Evolutionary conservation across 2,329 filamentous ascomycete genomes (phyloP).

Genomic region (Aspergillus arachidicola): DNA sequence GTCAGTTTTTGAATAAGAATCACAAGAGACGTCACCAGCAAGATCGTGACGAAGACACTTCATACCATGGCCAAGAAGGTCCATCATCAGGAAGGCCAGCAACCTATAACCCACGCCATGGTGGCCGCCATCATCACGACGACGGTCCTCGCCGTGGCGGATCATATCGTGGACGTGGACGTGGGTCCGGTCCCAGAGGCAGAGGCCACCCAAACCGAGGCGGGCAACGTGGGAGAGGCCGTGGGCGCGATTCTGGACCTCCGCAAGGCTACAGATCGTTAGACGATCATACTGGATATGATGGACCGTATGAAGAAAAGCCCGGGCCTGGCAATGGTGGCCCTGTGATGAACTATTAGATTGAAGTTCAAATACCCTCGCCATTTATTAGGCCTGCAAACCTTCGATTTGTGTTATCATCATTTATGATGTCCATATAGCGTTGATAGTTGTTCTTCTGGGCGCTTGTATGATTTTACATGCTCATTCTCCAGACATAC

Average conservation of each 20-base stretch:
- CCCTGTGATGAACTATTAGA: slow-evolving; percentile 45
- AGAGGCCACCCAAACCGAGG: slow-evolving; percentile 40
- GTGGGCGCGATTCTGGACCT: slow-evolving; percentile 54
- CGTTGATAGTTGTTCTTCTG: neutral
- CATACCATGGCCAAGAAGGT: slow-evolving; percentile 32
- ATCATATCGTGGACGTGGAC: slow-evolving; percentile 36
- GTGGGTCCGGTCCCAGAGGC: slow-evolving; percentile 42
- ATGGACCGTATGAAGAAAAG: slow-evolving; percentile 29
- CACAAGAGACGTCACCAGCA: slow-evolving; percentile 62
- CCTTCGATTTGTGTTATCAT: neutral
- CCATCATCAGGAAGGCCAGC: slow-evolving; percentile 26
- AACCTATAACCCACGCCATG: slow-evolving; percentile 32
- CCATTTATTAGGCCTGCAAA: neutral
- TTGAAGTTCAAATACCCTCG: neutral
- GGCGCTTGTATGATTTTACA: neutral
- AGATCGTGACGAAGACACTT: slow-evolving; percentile 56
- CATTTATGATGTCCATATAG: neutral
- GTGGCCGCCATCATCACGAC: slow-evolving; percentile 43
- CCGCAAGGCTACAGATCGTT: slow-evolving; percentile 65
- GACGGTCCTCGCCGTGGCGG: slow-evolving; percentile 44
- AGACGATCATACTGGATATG: slow-evolving; percentile 57
- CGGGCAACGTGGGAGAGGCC: slow-evolving; percentile 48
- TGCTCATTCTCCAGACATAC: neutral
- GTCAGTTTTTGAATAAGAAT: slow-evolving; percentile 61
- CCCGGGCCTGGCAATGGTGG: slow-evolving; percentile 29